These are phyloP conservation scores for Copromyces sp. DNA, from an alignment of 495 filamentous ascomycete species.

Conservation along the genomic window DNA sequence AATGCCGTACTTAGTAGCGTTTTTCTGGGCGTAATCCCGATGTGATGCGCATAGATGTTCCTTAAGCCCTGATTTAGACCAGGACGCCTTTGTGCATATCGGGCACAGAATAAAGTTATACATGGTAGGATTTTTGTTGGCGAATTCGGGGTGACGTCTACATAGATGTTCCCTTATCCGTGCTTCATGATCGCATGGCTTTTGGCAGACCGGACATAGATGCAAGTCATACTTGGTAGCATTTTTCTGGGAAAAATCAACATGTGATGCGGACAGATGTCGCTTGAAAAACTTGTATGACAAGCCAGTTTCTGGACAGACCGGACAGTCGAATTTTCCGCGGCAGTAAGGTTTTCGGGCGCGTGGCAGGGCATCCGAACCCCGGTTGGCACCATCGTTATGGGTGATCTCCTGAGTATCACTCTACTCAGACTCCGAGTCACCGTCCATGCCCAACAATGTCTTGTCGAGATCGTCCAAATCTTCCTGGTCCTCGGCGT, in stretches of 20 bases:
- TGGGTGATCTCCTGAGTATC: not conserved
- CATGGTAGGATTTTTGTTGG: not conserved
- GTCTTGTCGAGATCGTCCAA: conserved; percentile 45
- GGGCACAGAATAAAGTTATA: not conserved
- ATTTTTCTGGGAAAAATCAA: not conserved
- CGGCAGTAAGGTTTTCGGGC: not conserved
- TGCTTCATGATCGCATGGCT: not conserved
- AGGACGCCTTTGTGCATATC: no score
- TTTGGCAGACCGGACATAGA: not conserved
- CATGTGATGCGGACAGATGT: not conserved
- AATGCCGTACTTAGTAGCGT: not conserved
- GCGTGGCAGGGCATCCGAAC: not conserved
- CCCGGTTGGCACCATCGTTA: not conserved
- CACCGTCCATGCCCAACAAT: conserved; percentile 35
- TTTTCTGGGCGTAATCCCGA: not conserved
- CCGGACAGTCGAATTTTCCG: not conserved
- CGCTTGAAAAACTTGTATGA: not conserved
- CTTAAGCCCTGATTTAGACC: no score
- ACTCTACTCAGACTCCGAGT: conserved; percentile 30
- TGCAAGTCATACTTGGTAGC: not conserved
- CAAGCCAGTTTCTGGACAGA: not conserved
- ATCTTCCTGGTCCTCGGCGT: conserved; percentile 41
- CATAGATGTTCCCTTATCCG: no score
- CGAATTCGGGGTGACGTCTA: no score
- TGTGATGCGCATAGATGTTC: not conserved